Conservation (phyloP, 2,329 filamentous ascomycete genomes). For the Amauroascus verrucosus region DNA sequence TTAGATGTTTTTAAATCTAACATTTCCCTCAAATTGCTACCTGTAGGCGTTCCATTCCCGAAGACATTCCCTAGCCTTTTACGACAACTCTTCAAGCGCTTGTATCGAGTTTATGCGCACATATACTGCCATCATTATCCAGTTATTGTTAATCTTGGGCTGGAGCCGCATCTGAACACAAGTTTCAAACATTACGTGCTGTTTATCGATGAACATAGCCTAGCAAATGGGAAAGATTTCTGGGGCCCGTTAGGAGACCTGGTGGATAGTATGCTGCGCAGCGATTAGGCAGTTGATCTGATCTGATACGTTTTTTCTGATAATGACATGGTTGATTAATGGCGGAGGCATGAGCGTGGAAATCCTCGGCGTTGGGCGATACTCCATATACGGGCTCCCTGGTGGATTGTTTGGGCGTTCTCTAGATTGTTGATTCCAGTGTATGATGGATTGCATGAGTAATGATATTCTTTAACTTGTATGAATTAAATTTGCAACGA, state of each 20-base stretch:
- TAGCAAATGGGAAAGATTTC: slow-evolving; percentile 91
- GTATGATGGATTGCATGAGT: slow-evolving; percentile 8
- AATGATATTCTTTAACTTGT: slow-evolving; percentile 10
- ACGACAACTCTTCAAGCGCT: slow-evolving; percentile 94
- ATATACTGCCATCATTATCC: slow-evolving; percentile 99
- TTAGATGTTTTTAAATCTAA: neutral
- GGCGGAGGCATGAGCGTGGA: slow-evolving; percentile 8
- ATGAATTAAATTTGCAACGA: slow-evolving; percentile 6
- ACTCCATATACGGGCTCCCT: neutral
- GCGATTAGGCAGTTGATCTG: slow-evolving; percentile 50
- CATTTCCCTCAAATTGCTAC: neutral
- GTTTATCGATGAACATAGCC: slow-evolving; percentile 90
- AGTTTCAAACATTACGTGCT: slow-evolving; percentile 99
- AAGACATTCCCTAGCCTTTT: slow-evolving; percentile 82
- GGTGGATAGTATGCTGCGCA: slow-evolving; percentile 94
- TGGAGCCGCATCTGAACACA: slow-evolving; percentile 96
- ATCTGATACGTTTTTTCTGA: neutral
- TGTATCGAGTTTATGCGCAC: slow-evolving; percentile 97
- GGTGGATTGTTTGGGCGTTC: slow-evolving; percentile 6
- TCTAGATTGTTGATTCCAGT: slow-evolving; percentile 7
- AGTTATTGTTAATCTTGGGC: slow-evolving; percentile 83
- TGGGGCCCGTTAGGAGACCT: slow-evolving; percentile 92
- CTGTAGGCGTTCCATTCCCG: slow-evolving; percentile 75
- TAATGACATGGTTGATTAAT: neutral
- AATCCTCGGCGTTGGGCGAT: slow-evolving; percentile 3